phyloP scores from a whole-genome alignment of 1,284 basidiomycete genomes.

The Cryptococcus depauperatus region DNA sequence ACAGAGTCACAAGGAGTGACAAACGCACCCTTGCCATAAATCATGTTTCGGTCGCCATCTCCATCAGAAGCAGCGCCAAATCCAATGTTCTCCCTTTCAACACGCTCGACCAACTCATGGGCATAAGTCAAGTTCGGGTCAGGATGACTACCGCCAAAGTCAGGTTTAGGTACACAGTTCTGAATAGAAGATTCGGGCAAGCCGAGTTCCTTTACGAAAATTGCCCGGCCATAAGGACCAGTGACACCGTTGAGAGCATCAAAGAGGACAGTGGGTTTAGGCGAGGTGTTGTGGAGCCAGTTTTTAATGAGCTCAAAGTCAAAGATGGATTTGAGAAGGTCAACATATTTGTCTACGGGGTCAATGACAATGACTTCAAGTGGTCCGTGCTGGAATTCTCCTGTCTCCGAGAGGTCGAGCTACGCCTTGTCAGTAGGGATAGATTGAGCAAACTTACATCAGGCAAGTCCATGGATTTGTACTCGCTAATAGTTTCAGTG shows the following conservation, averaged over 20 bases:
- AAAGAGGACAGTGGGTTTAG: conserved; percentile 80
- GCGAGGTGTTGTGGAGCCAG: conserved; percentile 60
- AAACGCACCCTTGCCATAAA: conserved; percentile 95
- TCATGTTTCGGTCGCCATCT: conserved; percentile 99
- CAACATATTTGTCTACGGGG: conserved; percentile 83
- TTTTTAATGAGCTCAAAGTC: conserved; percentile 86
- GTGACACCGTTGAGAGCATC: conserved; percentile 96
- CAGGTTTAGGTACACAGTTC: conserved; percentile 82
- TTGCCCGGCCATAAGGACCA: conserved; percentile 86
- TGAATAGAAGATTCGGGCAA: conserved; percentile 75
- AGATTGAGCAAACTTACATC: conserved; percentile 52
- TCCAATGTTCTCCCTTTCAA: conserved; percentile 75
- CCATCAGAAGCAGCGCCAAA: conserved; percentile 97
- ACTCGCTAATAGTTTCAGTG: conserved; percentile 75
- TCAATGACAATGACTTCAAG: conserved; percentile 86
- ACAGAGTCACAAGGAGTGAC: conserved; percentile 96
- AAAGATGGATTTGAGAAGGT: conserved; percentile 80
- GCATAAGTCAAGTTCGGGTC: conserved; percentile 99
- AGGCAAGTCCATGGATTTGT: conserved; percentile 74
- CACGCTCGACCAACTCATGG: conserved; percentile 83
- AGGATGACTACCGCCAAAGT: conserved; percentile 95
- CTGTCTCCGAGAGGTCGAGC: conserved; percentile 79
- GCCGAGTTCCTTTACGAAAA: conserved; percentile 77
- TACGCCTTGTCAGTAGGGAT: conserved; percentile 31
- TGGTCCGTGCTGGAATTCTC: conserved; percentile 70